Conservation (phyloP, 23 red algal genomes). For the Gracilariopsis chorda region DNA sequence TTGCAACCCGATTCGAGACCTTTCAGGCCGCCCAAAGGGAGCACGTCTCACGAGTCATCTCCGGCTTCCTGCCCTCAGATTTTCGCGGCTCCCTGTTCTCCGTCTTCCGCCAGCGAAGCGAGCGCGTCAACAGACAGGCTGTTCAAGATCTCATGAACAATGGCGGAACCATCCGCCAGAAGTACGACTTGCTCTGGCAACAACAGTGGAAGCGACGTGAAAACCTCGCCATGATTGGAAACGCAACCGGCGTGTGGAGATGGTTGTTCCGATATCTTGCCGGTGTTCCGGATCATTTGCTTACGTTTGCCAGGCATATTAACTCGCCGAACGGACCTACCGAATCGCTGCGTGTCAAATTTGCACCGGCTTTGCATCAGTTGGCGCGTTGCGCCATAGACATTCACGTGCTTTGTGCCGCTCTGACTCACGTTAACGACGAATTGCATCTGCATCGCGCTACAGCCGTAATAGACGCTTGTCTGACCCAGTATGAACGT, state of each 20-base stretch:
- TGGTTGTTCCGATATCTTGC: conserved; percentile 19
- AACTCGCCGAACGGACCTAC: conserved; percentile 36
- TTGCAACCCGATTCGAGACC: conserved; percentile 17
- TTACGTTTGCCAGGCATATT: conserved; percentile 32
- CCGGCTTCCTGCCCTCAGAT: conserved; percentile 8
- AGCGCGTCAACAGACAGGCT: conserved; percentile 4
- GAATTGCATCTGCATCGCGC: background rate
- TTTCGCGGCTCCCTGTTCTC: conserved; percentile 18
- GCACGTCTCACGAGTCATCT: conserved; percentile 18
- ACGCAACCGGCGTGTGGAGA: conserved; percentile 29
- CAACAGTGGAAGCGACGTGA: conserved; percentile 53
- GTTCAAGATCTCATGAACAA: background rate
- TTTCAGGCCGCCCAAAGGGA: conserved; percentile 31
- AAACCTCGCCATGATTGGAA: conserved; percentile 33
- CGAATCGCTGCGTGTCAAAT: conserved; percentile 18
- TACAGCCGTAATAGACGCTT: background rate
- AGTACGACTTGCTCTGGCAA: conserved; percentile 34
- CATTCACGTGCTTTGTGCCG: background rate
- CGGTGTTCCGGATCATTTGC: conserved; percentile 23
- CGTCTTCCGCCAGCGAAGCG: conserved; percentile 17
- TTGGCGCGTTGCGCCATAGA: background rate
- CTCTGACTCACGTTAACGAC: background rate
- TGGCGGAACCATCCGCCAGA: conserved; percentile 2
- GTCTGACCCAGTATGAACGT: background rate
- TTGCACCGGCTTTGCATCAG: background rate